These are phyloP conservation scores for Teratosphaeria pseudoeucalypti DNA, from an alignment of 2,329 filamentous ascomycete genomes.

Conservation along the genomic window DNA sequence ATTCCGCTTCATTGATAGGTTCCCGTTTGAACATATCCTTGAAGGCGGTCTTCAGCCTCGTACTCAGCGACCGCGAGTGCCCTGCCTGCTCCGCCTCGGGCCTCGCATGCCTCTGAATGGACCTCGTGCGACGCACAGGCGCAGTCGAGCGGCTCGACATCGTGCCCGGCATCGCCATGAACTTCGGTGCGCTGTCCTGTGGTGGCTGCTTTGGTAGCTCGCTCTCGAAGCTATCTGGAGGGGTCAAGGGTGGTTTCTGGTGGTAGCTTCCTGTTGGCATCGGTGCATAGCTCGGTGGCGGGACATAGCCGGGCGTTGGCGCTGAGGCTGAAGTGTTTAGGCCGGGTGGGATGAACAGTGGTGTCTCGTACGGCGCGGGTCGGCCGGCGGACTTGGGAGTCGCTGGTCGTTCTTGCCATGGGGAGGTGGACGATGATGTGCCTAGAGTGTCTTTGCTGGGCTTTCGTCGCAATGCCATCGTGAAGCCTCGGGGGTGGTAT, in stretches of 20 bases:
- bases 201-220: neutral
- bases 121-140: neutral
- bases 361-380: slow-evolving; percentile 9
- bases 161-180: slow-evolving; percentile 13
- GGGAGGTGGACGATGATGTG: neutral
- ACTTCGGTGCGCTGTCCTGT: neutral
- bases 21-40: slow-evolving; percentile 19
- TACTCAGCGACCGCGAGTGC: slow-evolving; percentile 5
- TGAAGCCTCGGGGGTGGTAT: neutral
- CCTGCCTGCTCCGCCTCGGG: neutral
- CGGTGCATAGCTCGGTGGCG: neutral
- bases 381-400: neutral
- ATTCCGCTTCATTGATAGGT: slow-evolving; percentile 14
- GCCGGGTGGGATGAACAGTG: slow-evolving; percentile 2
- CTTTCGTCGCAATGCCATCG: neutral
- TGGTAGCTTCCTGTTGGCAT: neutral
- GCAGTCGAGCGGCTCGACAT: slow-evolving; percentile 3
- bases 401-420: neutral
- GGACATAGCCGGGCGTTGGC: neutral
- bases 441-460: neutral
- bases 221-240: slow-evolving; percentile 8
- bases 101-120: neutral
- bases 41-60: slow-evolving; percentile 14
- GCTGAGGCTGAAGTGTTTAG: slow-evolving; percentile 1
- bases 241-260: slow-evolving; percentile 7